phyloP scores from a whole-genome alignment of 257 asterid genomes.

The Misopates orontium region DNA sequence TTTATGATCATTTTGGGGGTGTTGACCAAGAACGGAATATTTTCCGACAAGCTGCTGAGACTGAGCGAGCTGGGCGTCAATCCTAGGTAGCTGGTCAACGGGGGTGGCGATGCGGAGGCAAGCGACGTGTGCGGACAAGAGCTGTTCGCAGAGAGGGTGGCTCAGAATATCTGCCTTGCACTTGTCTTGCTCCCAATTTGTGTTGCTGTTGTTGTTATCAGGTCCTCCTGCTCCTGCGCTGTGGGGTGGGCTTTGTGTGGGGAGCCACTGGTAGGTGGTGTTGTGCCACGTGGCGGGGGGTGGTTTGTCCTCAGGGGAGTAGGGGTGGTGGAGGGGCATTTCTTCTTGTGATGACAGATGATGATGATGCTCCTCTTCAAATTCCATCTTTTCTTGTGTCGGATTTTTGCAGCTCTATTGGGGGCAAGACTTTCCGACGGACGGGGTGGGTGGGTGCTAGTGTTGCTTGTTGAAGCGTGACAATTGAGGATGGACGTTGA shows the following conservation, averaged over 20 bases:
- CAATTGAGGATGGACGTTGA: too few species aligned
- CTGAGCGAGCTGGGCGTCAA: slow-evolving; percentile 92
- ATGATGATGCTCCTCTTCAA: slow-evolving; percentile 43
- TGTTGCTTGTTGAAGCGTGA: too few species aligned
- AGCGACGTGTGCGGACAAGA: slow-evolving; percentile 85
- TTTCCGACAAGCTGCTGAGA: slow-evolving; percentile 86
- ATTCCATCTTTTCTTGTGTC: too few species aligned
- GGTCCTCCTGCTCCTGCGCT: too few species aligned
- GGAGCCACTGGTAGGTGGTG: slow-evolving; percentile 48
- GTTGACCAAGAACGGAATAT: slow-evolving; percentile 73
- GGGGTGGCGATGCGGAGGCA: slow-evolving; percentile 96
- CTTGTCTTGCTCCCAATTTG: slow-evolving; percentile 66
- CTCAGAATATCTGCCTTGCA: slow-evolving; percentile 77
- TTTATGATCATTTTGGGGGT: slow-evolving; percentile 53
- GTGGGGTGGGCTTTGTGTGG: slow-evolving; percentile 27
- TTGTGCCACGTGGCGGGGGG: slow-evolving; percentile 44
- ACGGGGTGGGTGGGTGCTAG: too few species aligned
- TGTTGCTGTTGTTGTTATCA: too few species aligned
- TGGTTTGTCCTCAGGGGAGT: slow-evolving; percentile 31
- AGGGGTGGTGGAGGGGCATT: slow-evolving; percentile 46
- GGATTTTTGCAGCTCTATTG: too few species aligned
- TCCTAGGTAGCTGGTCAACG: slow-evolving; percentile 94
- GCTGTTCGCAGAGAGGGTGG: slow-evolving; percentile 86
- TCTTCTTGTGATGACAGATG: too few species aligned
- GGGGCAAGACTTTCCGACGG: too few species aligned